Base-by-base conservation (phyloP, 1,139 yeast species). In the Debaryomycetaceae sp. region DNA sequence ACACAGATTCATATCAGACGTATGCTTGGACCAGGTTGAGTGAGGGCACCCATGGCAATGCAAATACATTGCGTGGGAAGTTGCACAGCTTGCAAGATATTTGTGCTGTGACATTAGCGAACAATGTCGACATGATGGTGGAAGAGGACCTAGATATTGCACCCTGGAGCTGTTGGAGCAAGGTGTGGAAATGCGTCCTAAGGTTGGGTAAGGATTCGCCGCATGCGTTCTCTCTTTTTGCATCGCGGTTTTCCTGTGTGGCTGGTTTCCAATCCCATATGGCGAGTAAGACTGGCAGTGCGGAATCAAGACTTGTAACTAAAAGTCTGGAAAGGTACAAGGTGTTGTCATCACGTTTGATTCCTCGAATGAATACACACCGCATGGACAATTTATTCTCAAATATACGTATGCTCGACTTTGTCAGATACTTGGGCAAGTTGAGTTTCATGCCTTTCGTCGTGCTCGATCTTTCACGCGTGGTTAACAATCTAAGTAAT, bases 331-430 rank as follows among this genome's bases (percentile, higher is more conserved):
- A 33, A n/a, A 33, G 43, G 35, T 34, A 30, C 17, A 38, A 42
- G 17, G 43, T 42, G 3, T 35, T 48, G n/a, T 33, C 39, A 19
- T 30, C 40, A 11, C 34, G 30, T 13, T 35, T 42, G 8, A 41
- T 48, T n/a, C 53, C 53, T 2, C 39, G 44, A 36, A 31, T 53
- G 41, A 36, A 38, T 33, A 46, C 37, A 19, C 67, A 67, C 49
- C 48, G 77, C 31, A 37, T 70, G 15, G 76, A 70, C 35, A 67
- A 63, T 36, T 28, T 71, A 4, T 67, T 65, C 44, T 47, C 53
- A 15, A 69, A 70, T 40, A 48, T 61, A 3, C 39, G 47, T 16
- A 39, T 67, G 3, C 24, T 41, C 8, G 61, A 63, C 17, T 40
- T 67, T 4, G 46, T 50, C 1, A 8, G 37, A 5, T 51, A 52